A percentile compares a stretch with the other conserved stretches of the same genome.
Evolutionary conservation across 768 basidiomycete genomes (phyloP).

Genomic region (Mycena galopus): DNA sequence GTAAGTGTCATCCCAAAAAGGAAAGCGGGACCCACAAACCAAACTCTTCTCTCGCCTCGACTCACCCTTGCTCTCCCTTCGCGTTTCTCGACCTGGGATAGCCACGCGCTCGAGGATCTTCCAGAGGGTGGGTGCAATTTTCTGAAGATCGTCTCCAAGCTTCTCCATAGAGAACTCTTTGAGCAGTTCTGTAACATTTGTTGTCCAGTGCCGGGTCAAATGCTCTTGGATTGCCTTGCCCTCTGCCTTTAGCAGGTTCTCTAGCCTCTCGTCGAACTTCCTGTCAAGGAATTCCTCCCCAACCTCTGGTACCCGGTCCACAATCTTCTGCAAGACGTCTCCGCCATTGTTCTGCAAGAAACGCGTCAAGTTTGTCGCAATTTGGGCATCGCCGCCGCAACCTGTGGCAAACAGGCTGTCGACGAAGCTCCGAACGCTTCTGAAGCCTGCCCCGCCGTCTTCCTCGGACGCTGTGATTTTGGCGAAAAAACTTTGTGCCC

Average conservation of each 20-base stretch:
- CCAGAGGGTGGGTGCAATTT: slow-evolving; percentile 8
- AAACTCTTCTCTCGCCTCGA: background rate
- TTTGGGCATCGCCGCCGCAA: background rate
- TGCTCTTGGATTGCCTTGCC: slow-evolving; percentile 27
- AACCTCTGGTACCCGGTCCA: slow-evolving; percentile 12
- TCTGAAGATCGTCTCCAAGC: background rate
- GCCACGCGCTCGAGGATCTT: background rate
- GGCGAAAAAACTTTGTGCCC: background rate
- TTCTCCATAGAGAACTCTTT: slow-evolving; percentile 22
- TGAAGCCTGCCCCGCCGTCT: slow-evolving; percentile 4
- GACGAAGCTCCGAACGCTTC: background rate
- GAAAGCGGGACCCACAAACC: slow-evolving; percentile 18
- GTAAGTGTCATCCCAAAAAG: background rate
- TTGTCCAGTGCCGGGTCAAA: background rate
- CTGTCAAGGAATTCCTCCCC: slow-evolving; percentile 5
- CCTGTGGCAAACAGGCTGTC: background rate
- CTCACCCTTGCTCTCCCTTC: background rate
- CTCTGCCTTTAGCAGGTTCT: slow-evolving; percentile 9
- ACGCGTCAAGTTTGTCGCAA: background rate
- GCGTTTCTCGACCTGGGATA: too few species aligned
- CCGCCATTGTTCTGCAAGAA: background rate
- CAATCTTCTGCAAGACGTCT: background rate
- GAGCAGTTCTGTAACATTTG: background rate
- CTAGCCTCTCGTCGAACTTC: slow-evolving; percentile 2
- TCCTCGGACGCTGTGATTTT: background rate